phyloP scores from a whole-genome alignment of 75 land plant species.

The Picea glauca region DNA sequence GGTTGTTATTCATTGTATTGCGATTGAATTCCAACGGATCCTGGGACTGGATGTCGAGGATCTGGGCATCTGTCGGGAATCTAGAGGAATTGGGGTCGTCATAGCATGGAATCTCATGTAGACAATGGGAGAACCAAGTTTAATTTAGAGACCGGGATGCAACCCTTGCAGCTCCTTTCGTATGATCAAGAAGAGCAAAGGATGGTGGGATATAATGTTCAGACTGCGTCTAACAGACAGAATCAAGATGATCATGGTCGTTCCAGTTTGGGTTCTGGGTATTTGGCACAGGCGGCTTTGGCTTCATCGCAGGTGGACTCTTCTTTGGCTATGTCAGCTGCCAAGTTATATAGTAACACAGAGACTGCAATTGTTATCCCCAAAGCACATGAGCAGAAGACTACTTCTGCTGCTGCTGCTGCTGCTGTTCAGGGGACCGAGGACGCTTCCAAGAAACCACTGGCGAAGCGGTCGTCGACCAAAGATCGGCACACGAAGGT shows the following conservation, averaged over 20 bases:
- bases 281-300: background rate
- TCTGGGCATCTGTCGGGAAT: constrained; percentile 3
- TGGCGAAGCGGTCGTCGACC: constrained; percentile 81
- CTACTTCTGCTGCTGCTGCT: background rate
- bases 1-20: no score
- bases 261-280: constrained; percentile 15
- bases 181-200: constrained; percentile 8
- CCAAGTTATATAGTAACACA: constrained; percentile 5
- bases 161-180: constrained; percentile 3
- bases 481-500: constrained; percentile 89
- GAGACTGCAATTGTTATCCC: background rate
- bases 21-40: no score
- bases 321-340: constrained; percentile 30
- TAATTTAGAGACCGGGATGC: constrained; percentile 10
- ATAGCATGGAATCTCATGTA: constrained; percentile 11
- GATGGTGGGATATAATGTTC: constrained; percentile 37
- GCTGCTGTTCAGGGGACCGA: background rate
- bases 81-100: constrained; percentile 8
- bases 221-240: constrained; percentile 19
- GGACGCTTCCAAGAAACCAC: constrained; percentile 46
- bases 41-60: constrained; percentile 7
- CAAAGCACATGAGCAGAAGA: constrained; percentile 1
- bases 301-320: constrained; percentile 31
- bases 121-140: constrained; percentile 21
- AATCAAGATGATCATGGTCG: constrained; percentile 23